These are phyloP conservation scores for Volvariella surrecta DNA, from an alignment of 1,284 basidiomycete species.

Conservation along the genomic window DNA sequence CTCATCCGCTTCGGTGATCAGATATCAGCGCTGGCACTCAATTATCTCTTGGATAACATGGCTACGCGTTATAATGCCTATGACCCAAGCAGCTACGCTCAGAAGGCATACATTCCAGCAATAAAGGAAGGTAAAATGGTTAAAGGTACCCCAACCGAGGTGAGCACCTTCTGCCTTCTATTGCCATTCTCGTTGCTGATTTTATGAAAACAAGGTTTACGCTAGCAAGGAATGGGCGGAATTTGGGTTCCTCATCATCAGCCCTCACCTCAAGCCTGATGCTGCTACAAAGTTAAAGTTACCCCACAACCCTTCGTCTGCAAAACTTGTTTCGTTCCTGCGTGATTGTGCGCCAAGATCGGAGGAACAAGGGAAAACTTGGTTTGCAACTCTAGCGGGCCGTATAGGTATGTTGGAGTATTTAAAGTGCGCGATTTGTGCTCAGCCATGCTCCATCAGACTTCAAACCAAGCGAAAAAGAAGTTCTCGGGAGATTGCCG, in stretches of 20 bases:
- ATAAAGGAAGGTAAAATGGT: slow-evolving; percentile 39
- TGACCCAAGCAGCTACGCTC: slow-evolving; percentile 39
- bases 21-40: slow-evolving; percentile 51
- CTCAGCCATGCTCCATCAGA: slow-evolving; percentile 25
- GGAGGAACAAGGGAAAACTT: slow-evolving; percentile 44
- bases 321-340: slow-evolving; percentile 58
- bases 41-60: slow-evolving; percentile 74
- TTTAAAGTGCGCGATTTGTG: not conserved
- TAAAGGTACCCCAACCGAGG: slow-evolving; percentile 64
- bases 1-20: slow-evolving; percentile 11
- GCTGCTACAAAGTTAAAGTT: slow-evolving; percentile 64
- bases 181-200: not conserved
- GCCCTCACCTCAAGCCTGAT: slow-evolving; percentile 50
- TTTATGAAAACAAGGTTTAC: slow-evolving; percentile 59
- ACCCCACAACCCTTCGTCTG: slow-evolving; percentile 63
- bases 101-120: slow-evolving; percentile 79
- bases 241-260: slow-evolving; percentile 70
- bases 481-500: slow-evolving; percentile 33
- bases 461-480: slow-evolving; percentile 37
- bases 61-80: slow-evolving; percentile 58
- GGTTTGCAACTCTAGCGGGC: slow-evolving; percentile 76
- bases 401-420: slow-evolving; percentile 46
- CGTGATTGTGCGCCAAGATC: slow-evolving; percentile 56
- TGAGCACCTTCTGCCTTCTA: slow-evolving; percentile 16
- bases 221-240: slow-evolving; percentile 61